Evolutionary conservation across 225 moss, liverwort and hornwort species (phyloP), one percentile per base, ranked within the genome.

Genomic region (Pseudoscleropodium purum): DNA sequence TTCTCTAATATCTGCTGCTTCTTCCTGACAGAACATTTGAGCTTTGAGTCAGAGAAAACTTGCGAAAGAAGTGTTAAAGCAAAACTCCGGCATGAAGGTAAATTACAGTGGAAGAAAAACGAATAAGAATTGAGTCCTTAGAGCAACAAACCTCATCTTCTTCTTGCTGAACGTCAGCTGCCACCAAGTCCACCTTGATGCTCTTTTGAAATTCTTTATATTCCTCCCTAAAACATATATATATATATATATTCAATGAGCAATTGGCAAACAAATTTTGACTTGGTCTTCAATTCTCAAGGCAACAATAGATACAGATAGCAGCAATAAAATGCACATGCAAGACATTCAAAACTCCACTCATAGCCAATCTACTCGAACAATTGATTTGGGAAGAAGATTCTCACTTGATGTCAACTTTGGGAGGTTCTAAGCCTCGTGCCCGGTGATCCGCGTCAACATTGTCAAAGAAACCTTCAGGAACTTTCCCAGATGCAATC

Each of bases 401-500:
- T 29, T 70, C 95, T 92, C 89, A 98, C 98, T 97, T 95, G 62
- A 97, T 95, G 77, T 94, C 97, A 68, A 97, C 85, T 92, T 99
- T 99, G n/a, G 95, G 95, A 61, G 97, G 95, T 73, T 97, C 99
- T 76, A 97, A 84, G 81, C 99, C 97, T 85, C 96, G 95, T 70
- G 99, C 97, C 73, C 95, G 94, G 90, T 97, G 97, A 80, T 99
- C 99, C 77, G 97, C 99, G 63, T 95, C 94, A 81, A 94, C 96
- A 84, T 96, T 95, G 91, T 97, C 99, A 87, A 99, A 97, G 76
- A 99, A 99, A 63, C 99, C 99, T 92, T 96, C 96, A 39, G 99
- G 97, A 84, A 99, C 90, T 72, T 88, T 89, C 65, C 92, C 91
- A 67, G 92, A 92, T 81, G 88, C 70, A 63, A 88, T 60, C 47